These are phyloP conservation scores for Boletus sp. DNA, from an alignment of 768 basidiomycete species.

Conservation along the genomic window DNA sequence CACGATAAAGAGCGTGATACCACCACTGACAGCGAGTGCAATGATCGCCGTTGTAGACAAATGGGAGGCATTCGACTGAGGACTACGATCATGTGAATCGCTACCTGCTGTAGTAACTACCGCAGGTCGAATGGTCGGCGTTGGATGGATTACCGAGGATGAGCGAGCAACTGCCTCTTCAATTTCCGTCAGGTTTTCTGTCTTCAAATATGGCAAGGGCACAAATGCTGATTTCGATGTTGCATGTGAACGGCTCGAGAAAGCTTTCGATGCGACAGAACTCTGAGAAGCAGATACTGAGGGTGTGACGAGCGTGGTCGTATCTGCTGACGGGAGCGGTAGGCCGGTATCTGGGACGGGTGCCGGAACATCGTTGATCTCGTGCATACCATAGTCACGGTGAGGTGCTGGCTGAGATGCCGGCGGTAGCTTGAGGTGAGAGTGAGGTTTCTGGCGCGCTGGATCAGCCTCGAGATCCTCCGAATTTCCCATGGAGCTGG, in stretches of 20 bases:
- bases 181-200: slow-evolving; percentile 24
- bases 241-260: slow-evolving; percentile 8
- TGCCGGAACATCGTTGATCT: slow-evolving; percentile 29
- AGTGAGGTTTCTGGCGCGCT: neutral
- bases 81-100: slow-evolving; percentile 1
- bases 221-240: slow-evolving; percentile 26
- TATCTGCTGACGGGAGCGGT: slow-evolving; percentile 24
- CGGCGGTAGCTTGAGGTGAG: slow-evolving; percentile 12
- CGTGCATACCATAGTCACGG: slow-evolving; percentile 28
- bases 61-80: slow-evolving; percentile 26
- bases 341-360: slow-evolving; percentile 33
- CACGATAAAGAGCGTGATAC: slow-evolving; percentile 46
- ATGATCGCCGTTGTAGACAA: slow-evolving; percentile 50
- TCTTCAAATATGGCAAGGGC: slow-evolving; percentile 30
- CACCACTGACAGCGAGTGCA: slow-evolving; percentile 51
- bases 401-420: slow-evolving; percentile 14
- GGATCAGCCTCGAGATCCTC: neutral
- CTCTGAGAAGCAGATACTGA: slow-evolving; percentile 21
- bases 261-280: slow-evolving; percentile 21
- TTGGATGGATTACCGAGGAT: slow-evolving; percentile 4
- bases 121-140: slow-evolving; percentile 3
- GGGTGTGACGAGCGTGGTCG: slow-evolving; percentile 3
- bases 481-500: neutral
- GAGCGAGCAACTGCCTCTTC: slow-evolving; percentile 17
- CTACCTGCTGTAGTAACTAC: neutral